Percentiles rank a stretch among this genome's conserved stretches.
These are phyloP conservation scores for Suhomyces prunicola DNA, from an alignment of 805 yeast genomes.

Conservation along the genomic window DNA sequence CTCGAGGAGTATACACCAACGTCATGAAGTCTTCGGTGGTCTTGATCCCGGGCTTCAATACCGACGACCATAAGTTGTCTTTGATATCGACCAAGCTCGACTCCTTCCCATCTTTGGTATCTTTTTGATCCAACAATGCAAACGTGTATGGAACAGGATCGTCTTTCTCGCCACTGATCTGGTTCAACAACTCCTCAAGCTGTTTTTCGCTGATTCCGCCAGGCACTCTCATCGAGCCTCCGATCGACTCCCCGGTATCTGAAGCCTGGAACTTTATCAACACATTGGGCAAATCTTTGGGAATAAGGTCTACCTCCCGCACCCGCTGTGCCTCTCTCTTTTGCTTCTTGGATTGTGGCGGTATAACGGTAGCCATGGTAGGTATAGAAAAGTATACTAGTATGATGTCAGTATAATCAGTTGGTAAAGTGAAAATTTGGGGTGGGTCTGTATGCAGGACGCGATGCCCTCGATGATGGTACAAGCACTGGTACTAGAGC, in stretches of 20 bases:
- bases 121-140: conserved; percentile 47
- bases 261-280: conserved; percentile 87
- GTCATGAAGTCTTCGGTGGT: conserved; percentile 93
- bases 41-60: conserved; percentile 80
- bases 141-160: conserved; percentile 92
- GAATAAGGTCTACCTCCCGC: conserved; percentile 68
- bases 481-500: too few species aligned
- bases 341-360: conserved; percentile 91
- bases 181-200: conserved; percentile 82
- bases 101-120: conserved; percentile 22
- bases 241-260: conserved; percentile 83
- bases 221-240: conserved; percentile 87
- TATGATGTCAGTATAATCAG: background rate
- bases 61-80: conserved; percentile 73
- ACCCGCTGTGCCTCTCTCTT: conserved; percentile 79
- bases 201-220: conserved; percentile 83
- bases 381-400: too few species aligned
- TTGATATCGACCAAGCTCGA: conserved; percentile 62
- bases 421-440: background rate
- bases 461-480: too few species aligned
- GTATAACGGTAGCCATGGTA: conserved; percentile 84
- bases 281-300: conserved; percentile 81
- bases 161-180: conserved; percentile 63
- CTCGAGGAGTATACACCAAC: conserved; percentile 88
- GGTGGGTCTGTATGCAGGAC: conserved; percentile 3